Base-by-base conservation (phyloP, 768 basidiomycete genomes). In the Calocybe cyanea region DNA sequence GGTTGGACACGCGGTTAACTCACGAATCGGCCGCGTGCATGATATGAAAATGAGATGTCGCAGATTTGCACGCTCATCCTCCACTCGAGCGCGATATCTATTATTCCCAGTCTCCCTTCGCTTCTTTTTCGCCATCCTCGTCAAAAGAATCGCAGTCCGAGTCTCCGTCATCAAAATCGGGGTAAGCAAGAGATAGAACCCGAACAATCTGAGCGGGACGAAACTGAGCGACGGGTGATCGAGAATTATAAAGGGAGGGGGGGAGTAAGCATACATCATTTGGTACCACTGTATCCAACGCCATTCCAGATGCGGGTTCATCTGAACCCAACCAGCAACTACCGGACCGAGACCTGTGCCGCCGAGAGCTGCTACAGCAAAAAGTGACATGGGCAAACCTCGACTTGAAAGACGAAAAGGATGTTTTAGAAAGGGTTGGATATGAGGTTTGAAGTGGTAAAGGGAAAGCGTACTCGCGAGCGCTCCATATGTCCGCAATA, bases 251-350 rank as follows among this genome's bases (percentile, higher is more conserved):
- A 3, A 19, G 14, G 19, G 21, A 9, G 33, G 15, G 14, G 24
- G 14, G 58, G 56, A 44, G 32, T 36, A 25, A 23, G 63, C 68
- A 1, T 38, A 80, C 83, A 84, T 86, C 55, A 81, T 68, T 51
- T 81, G 80, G 7, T 88, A 74, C 88, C 87, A 91, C 55, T 89
- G 80, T 19, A 93, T 87, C 87, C 88, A 91, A 20, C 87, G 70
- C 87, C 89, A 91, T 50, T 72, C 71, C 1, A 90, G 59, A 15
- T 64, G 65, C 0, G 67, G 57, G 48, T 80, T 76, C 49, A 76
- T 71, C 56, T 87, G 83, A 17, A 87, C 71, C 80, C 80, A 87
- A 11, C 82, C 83, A 18, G 80, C 78, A 2, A 74, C 57, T 0
- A 85, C 57, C 0, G 87, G 81, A 2, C 81, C 88, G 1, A 89